Percentiles rank a stretch among this genome's conserved stretches.
phyloP scores from a whole-genome alignment of 2,329 filamentous ascomycete genomes.

The Fusarium euwallaceae region DNA sequence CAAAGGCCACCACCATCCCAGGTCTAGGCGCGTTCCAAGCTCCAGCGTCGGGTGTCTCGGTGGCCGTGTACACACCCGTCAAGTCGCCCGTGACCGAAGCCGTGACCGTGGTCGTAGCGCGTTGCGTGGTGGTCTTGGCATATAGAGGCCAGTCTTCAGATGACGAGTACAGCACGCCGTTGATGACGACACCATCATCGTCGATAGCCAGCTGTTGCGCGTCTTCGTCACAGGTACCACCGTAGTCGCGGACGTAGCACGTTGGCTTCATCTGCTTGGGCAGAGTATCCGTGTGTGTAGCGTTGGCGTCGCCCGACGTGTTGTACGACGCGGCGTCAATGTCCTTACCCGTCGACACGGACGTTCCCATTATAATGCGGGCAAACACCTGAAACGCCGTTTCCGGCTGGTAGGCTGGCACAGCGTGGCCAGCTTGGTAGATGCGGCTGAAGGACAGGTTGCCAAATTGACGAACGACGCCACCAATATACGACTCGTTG shows the following conservation, averaged over 20 bases:
- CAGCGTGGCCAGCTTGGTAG: constrained; percentile 75
- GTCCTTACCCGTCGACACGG: constrained; percentile 67
- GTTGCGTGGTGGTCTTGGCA: constrained; percentile 41
- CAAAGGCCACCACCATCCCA: constrained; percentile 23
- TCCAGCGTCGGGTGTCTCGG: constrained; percentile 48
- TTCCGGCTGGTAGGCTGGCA: constrained; percentile 72
- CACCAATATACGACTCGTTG: constrained; percentile 76
- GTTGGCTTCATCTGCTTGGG: constrained; percentile 63
- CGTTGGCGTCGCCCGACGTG: constrained; percentile 69
- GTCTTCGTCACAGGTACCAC: constrained; percentile 63
- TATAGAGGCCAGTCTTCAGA: constrained; percentile 58
- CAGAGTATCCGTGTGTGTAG: constrained; percentile 67
- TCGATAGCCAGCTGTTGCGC: constrained; percentile 63
- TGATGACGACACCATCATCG: constrained; percentile 68
- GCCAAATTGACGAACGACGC: constrained; percentile 80
- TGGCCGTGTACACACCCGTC: constrained; percentile 54
- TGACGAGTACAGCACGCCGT: constrained; percentile 67
- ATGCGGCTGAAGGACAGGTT: constrained; percentile 78
- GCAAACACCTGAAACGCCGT: constrained; percentile 72
- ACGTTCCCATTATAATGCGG: constrained; percentile 68
- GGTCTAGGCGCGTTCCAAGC: constrained; percentile 26
- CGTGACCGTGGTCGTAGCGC: constrained; percentile 32
- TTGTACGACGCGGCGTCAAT: constrained; percentile 66
- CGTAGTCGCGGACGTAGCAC: constrained; percentile 71
- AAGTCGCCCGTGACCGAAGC: constrained; percentile 34